Base-by-base conservation (phyloP, 805 yeast species). In the Metschnikowia gruessii region DNA sequence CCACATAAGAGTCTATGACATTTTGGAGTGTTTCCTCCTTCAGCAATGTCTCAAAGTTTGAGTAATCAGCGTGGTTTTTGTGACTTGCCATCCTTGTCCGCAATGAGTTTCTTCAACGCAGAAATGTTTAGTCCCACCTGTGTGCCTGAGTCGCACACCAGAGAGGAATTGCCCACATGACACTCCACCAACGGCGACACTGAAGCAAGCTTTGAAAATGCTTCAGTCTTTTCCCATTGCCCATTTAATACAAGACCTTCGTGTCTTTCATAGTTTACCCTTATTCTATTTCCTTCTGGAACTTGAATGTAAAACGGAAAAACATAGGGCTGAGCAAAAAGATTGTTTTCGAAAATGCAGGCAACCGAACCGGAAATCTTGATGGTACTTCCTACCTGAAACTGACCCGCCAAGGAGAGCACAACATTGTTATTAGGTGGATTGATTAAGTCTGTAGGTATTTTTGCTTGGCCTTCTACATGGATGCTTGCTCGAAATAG, bases 31-130 rank as follows among this genome's bases (percentile, higher is more conserved):
- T 70, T 42, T 86, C 92, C 22, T 63, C 61, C 51, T 78, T 80
- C 42, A 59, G 48, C 49, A 65, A 48, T 0, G 66, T 61, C 0
- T 63, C 48, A 55, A 87, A 86, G 34, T 75, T 72, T 4, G 89
- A 60, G 60, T 78, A 83, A 42, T 87, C 95, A 0, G 97, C 96
- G 66, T 90, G 97, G 60, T 42, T 48, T 33, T 40, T 42, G 37
- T 43, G 40, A 17, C 43, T 37, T n/a, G 37, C 35, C 50, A 50
- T 50, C 28, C 13, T 36, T 37, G 15, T 21, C 33, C 15, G 18
- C 26, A 15, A 44, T 11, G 26, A 42, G 26, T 21, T 26, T 32
- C 17, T 35, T 42, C 15, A 49, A 45, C 12, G 45, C 41, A 8
- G 28, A 18, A 11, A 45, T 26, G 28, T 31, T 40, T 12, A 39